Conservation (phyloP, 2,329 filamentous ascomycete genomes). For the Pyricularia grisea region DNA sequence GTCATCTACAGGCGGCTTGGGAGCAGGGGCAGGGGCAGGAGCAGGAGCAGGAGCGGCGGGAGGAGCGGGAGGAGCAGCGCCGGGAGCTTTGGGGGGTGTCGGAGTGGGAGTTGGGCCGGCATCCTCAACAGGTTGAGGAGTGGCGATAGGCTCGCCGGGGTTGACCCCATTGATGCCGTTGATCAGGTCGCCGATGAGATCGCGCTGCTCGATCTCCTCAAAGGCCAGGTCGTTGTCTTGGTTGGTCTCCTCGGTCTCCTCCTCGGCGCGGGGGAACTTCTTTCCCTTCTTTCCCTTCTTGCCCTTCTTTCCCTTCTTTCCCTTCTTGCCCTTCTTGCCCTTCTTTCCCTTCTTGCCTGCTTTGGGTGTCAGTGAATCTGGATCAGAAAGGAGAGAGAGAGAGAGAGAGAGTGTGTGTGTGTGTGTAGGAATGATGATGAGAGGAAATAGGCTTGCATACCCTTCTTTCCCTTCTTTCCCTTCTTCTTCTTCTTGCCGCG, state of each 20-base stretch:
- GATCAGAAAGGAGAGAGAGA: background rate
- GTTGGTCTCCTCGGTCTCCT: background rate
- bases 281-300: background rate
- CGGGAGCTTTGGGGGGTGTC: background rate
- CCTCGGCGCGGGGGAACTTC: background rate
- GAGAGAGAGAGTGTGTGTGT: background rate
- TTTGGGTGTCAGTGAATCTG: background rate
- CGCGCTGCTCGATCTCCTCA: background rate
- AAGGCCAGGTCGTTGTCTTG: background rate
- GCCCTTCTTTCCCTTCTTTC: background rate
- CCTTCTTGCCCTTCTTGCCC: background rate
- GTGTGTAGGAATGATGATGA: background rate
- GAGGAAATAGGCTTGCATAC: background rate
- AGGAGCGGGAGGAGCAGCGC: background rate
- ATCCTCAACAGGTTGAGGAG: background rate
- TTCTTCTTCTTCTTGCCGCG: background rate
- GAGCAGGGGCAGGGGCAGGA: background rate
- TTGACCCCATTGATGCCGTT: background rate
- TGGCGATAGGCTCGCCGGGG: too few relatives aligned
- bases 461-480: constrained; percentile 6
- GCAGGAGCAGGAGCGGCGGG: background rate
- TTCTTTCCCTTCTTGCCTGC: background rate
- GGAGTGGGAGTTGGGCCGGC: background rate
- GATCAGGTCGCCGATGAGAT: background rate
- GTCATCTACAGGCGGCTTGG: background rate